Evolutionary conservation across 2,329 filamentous ascomycete species (phyloP), one percentile per base, ranked within the genome.

Genomic region (Pseudogymnoascus verrucosus): DNA sequence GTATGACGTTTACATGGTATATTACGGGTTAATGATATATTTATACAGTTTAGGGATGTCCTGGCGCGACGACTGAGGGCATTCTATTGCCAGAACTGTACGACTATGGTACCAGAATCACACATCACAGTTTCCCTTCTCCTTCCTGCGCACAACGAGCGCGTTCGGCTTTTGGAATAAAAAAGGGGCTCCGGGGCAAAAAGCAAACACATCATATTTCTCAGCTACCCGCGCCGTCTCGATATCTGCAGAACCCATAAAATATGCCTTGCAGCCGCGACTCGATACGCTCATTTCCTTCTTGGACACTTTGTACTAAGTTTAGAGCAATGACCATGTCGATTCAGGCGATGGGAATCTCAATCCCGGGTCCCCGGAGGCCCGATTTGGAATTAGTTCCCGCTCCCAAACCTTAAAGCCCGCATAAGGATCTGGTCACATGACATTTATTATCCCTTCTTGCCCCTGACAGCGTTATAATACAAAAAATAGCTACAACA

Each of bases 381-480:
- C 47, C 47, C 47, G n/a, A 54, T 31, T 31, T 31, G 47, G 47
- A 11, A 16, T 54, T 54, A 54, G 47, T 54, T 31, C 47, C 47
- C 47, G 47, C 26, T 54, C 47, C 47, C 47, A 54, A 54, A 54
- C 47, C 47, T 54, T 54, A 54, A 54, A 54, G 47, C 26, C 47
- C 47, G 47, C 47, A 54, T 54, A 54, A 54, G 14, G 7, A 54
- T 54, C 47, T 54, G 4, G 26, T 54, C 47, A 54, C 47, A 54
- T 54, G 47, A 54, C 26, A 31, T 31, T 31, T 31, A 4, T 54
- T 19, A n/a, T 16, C 16, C 31, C 16, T 54, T 19, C 47, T 31
- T 54, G 10, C 44, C 44, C 44, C 44, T 54, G 23, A 54, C 23
- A 4, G 14, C 23, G 23, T 31, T 54, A 16, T 5, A 26, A 14